A percentile compares a stretch with the other conserved stretches of the same genome.
Conservation (phyloP, 805 yeast species). For the Schwanniomyces pseudopolymorphus region DNA sequence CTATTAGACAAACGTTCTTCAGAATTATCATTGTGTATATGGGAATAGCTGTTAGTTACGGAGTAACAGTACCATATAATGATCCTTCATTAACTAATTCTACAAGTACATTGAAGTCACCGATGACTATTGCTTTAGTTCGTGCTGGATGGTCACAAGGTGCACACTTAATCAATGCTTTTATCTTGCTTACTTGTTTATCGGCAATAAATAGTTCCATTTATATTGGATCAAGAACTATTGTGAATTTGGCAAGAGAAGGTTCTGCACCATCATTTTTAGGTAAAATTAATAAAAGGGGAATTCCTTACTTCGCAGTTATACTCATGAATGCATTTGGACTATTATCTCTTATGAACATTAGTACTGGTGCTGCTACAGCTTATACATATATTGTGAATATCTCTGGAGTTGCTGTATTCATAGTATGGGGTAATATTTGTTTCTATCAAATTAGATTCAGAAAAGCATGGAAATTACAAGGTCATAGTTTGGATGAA, state of each 20-base stretch:
- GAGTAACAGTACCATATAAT: slow-evolving; percentile 37
- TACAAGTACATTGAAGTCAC: slow-evolving; percentile 42
- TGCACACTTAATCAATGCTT: slow-evolving; percentile 58
- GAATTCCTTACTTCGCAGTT: slow-evolving; percentile 66
- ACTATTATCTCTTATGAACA: slow-evolving; percentile 52
- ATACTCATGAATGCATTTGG: slow-evolving; percentile 55
- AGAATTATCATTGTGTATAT: slow-evolving; percentile 54
- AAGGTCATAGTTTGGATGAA: slow-evolving; percentile 33
- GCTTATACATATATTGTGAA: slow-evolving; percentile 50
- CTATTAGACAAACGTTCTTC: slow-evolving; percentile 55
- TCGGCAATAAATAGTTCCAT: slow-evolving; percentile 71
- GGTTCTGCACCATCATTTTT: slow-evolving; percentile 60
- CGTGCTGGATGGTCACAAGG: slow-evolving; percentile 45
- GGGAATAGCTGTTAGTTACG: slow-evolving; percentile 55
- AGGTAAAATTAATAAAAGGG: slow-evolving; percentile 50
- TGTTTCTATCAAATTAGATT: slow-evolving; percentile 57
- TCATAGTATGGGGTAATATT: slow-evolving; percentile 66
- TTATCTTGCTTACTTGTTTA: slow-evolving; percentile 61
- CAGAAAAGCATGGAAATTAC: slow-evolving; percentile 42
- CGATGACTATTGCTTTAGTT: slow-evolving; percentile 23
- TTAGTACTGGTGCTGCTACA: slow-evolving; percentile 56
- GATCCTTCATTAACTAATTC: slow-evolving; percentile 26
- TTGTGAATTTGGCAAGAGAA: slow-evolving; percentile 61
- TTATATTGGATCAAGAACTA: slow-evolving; percentile 66
- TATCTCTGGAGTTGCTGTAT: slow-evolving; percentile 65